Conservation (phyloP, 805 yeast species). For the Candida yuanshanica region DNA sequence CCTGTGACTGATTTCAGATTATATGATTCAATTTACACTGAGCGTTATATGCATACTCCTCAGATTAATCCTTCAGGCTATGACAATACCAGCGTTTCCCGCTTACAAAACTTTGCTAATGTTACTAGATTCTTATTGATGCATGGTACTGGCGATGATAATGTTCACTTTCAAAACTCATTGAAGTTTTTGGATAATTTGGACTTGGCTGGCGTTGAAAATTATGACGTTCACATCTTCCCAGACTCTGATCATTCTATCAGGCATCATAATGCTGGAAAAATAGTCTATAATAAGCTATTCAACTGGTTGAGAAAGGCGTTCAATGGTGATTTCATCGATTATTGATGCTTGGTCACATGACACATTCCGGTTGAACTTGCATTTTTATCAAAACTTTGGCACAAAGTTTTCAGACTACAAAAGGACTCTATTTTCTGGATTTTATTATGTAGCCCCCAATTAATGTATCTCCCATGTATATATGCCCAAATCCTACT, state of each 20-base stretch:
- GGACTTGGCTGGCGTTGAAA: conserved; percentile 69
- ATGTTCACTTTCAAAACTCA: conserved; percentile 91
- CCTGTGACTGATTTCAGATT: conserved; percentile 94
- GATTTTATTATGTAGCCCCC: no score
- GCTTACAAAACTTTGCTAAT: conserved; percentile 49
- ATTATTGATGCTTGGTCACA: conserved; percentile 1
- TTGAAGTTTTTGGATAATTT: conserved; percentile 71
- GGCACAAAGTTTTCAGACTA: no score
- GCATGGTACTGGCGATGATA: conserved; percentile 98
- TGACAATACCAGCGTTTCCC: conserved; percentile 45
- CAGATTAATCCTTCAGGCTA: conserved; percentile 63
- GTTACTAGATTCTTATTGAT: conserved; percentile 70
- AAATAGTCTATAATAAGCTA: conserved; percentile 63
- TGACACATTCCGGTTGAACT: no score
- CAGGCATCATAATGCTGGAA: conserved; percentile 64
- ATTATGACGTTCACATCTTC: conserved; percentile 72
- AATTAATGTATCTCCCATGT: no score
- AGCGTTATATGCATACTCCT: conserved; percentile 89
- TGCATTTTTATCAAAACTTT: no score
- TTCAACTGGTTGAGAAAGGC: conserved; percentile 61
- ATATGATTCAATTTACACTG: conserved; percentile 92
- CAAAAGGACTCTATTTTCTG: no score
- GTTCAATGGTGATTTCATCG: conserved; percentile 40
- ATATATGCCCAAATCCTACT: no score
- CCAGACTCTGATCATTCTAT: conserved; percentile 80